phyloP scores from a whole-genome alignment of 768 basidiomycete species.

The Kwoniella mangroviensis region DNA sequence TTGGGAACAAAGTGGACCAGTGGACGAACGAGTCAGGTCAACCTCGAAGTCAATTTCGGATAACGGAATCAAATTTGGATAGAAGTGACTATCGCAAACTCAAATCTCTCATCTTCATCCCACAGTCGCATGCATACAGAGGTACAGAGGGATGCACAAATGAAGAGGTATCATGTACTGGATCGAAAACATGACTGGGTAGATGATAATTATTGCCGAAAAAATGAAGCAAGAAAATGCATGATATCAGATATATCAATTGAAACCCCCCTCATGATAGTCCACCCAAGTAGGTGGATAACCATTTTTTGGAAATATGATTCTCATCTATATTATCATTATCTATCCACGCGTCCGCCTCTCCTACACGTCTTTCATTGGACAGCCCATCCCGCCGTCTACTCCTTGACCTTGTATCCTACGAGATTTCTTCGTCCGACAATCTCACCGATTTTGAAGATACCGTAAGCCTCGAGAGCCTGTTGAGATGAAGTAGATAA shows the following conservation, averaged over 20 bases:
- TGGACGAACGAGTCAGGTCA: neutral
- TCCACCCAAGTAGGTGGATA: neutral
- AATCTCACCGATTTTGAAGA: constrained; percentile 59
- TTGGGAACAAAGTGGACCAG: neutral
- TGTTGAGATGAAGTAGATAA: constrained; percentile 17
- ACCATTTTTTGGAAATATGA: neutral
- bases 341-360: neutral
- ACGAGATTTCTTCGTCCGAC: constrained; percentile 57
- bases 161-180: no score
- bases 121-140: no score
- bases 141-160: no score
- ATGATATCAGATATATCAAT: constrained; percentile 5
- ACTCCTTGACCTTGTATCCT: constrained; percentile 57
- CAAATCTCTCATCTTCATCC: no score
- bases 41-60: neutral
- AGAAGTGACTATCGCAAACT: no score
- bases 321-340: neutral
- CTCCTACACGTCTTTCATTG: neutral
- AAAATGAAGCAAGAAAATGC: constrained; percentile 11
- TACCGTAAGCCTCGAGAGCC: constrained; percentile 57
- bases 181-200: neutral
- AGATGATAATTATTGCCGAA: neutral
- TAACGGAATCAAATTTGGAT: constrained; percentile 23
- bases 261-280: neutral
- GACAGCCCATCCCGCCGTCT: constrained; percentile 1